Conservation (phyloP, 2,329 filamentous ascomycete species). For the Nemania sp. region DNA sequence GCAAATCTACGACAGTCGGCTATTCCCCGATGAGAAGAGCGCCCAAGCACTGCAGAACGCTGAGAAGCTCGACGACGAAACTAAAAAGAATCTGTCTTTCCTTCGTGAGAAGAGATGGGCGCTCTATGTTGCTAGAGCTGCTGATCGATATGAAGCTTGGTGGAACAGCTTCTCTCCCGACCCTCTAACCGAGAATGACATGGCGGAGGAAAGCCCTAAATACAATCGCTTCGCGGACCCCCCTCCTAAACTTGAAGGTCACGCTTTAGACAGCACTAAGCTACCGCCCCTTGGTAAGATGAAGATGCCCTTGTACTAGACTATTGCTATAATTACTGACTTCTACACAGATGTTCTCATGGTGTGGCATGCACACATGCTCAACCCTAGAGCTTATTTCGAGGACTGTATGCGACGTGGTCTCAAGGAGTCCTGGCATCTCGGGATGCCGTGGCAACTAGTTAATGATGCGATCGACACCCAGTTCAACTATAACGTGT, state of each 20-base stretch:
- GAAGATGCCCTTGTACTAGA: slow-evolving; percentile 27
- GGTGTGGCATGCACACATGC: slow-evolving; percentile 83
- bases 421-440: slow-evolving; percentile 67
- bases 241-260: slow-evolving; percentile 37
- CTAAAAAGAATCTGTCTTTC: slow-evolving; percentile 60
- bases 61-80: slow-evolving; percentile 51
- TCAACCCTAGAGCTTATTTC: slow-evolving; percentile 79
- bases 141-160: slow-evolving; percentile 76
- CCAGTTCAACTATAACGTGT: slow-evolving; percentile 67
- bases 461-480: slow-evolving; percentile 70
- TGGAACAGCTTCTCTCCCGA: slow-evolving; percentile 59
- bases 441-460: slow-evolving; percentile 74
- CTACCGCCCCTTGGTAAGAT: slow-evolving; percentile 69
- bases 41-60: slow-evolving; percentile 22
- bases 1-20: slow-evolving; percentile 66
- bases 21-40: slow-evolving; percentile 43
- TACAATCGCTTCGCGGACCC: slow-evolving; percentile 52
- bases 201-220: slow-evolving; percentile 46
- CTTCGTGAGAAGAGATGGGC: slow-evolving; percentile 80
- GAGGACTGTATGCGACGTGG: slow-evolving; percentile 77
- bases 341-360: slow-evolving; percentile 73
- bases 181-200: slow-evolving; percentile 53
- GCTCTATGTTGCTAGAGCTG: slow-evolving; percentile 75
- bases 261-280: slow-evolving; percentile 55
- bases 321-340: slow-evolving; percentile 44